Conservation (phyloP, 305 asterid genomes). For the Euphrasia arctica region DNA sequence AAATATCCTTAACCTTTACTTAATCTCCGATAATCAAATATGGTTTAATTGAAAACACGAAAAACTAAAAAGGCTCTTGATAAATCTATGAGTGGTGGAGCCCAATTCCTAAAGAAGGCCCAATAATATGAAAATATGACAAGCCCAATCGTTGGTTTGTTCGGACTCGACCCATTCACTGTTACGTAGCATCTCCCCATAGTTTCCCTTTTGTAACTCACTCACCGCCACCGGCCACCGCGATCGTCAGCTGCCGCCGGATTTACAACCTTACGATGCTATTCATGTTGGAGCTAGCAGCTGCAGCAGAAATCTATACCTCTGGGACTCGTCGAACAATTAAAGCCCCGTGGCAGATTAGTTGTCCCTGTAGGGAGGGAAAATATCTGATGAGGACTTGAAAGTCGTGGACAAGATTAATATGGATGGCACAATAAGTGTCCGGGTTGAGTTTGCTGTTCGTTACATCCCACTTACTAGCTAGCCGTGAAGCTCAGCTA, state of each 20-base stretch:
- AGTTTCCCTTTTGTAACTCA: no score
- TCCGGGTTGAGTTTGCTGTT: slow-evolving; percentile 62
- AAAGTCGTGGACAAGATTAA: slow-evolving; percentile 85
- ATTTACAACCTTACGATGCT: slow-evolving; percentile 23
- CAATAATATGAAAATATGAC: no score
- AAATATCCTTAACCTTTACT: no score
- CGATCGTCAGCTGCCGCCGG: slow-evolving; percentile 39
- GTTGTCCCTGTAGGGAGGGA: slow-evolving; percentile 95
- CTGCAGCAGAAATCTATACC: slow-evolving; percentile 82
- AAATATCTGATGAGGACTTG: slow-evolving; percentile 65
- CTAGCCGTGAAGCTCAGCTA: slow-evolving; percentile 68
- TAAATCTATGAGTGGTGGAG: no score
- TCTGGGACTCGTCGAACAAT: slow-evolving; percentile 68
- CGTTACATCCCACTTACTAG: slow-evolving; percentile 76
- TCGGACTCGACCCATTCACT: no score
- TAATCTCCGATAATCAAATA: no score
- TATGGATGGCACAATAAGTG: slow-evolving; percentile 52
- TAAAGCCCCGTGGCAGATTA: slow-evolving; percentile 91
- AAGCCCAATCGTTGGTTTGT: no score
- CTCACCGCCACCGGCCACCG: neutral
- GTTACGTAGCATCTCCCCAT: no score
- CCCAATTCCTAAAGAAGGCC: no score
- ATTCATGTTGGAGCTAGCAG: slow-evolving; percentile 68
- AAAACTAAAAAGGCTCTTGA: no score
- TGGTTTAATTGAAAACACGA: no score